phyloP scores from a whole-genome alignment of 1,139 yeast species.

The Yamadazyma oceani region DNA sequence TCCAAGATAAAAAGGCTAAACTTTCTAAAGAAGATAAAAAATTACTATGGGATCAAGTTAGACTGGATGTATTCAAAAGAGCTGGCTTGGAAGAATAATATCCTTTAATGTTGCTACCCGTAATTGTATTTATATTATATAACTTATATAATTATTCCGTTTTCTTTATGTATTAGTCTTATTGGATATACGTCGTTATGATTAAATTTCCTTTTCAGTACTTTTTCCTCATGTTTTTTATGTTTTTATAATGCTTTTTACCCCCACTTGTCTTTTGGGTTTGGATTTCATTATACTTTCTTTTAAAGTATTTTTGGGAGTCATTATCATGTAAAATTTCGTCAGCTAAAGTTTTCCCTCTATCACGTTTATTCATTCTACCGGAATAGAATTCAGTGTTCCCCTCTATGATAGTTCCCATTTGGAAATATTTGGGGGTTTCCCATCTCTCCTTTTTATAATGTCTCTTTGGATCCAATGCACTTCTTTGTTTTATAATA shows the following conservation, averaged over 20 bases:
- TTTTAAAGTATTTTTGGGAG: slow-evolving; percentile 74
- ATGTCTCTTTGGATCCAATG: slow-evolving; percentile 92
- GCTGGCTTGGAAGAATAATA: slow-evolving; percentile 42
- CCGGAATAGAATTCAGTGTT: slow-evolving; percentile 75
- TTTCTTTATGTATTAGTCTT: background rate
- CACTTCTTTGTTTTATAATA: slow-evolving; percentile 81
- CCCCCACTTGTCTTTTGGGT: slow-evolving; percentile 73
- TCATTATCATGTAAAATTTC: slow-evolving; percentile 77
- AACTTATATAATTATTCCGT: background rate
- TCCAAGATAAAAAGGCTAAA: slow-evolving; percentile 32
- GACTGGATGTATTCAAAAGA: slow-evolving; percentile 48
- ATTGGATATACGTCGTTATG: background rate
- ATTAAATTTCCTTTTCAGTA: slow-evolving; percentile 21
- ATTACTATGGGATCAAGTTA: slow-evolving; percentile 49
- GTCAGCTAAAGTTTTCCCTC: slow-evolving; percentile 77
- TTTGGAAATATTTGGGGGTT: slow-evolving; percentile 78
- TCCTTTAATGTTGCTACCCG: background rate
- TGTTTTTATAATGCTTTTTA: slow-evolving; percentile 64
- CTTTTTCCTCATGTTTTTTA: slow-evolving; percentile 61
- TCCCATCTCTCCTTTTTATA: slow-evolving; percentile 86
- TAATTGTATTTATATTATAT: background rate
- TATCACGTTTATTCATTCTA: slow-evolving; percentile 67
- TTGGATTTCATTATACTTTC: slow-evolving; percentile 82
- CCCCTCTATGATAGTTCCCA: slow-evolving; percentile 86
- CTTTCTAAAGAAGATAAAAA: slow-evolving; percentile 45